phyloP scores from a whole-genome alignment of 2,329 filamentous ascomycete genomes.

The Dendryphion nanum region DNA sequence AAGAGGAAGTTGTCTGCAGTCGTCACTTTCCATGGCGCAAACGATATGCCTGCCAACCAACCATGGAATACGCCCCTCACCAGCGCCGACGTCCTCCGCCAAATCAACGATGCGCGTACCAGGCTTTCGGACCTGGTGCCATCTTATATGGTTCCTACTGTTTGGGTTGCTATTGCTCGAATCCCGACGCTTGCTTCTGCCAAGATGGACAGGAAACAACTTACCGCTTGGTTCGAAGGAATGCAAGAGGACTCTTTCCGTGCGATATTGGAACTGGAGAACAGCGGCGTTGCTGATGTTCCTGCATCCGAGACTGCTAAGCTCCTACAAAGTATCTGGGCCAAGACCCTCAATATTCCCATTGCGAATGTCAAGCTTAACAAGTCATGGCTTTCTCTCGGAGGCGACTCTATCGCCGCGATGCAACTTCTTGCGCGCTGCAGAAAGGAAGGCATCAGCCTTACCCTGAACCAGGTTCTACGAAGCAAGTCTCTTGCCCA shows the following conservation, averaged over 20 bases:
- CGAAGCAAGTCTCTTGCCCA: constrained; percentile 30
- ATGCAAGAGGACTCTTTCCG: constrained; percentile 42
- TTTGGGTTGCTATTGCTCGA: constrained; percentile 39
- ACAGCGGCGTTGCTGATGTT: constrained; percentile 15
- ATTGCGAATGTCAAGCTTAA: constrained; percentile 22
- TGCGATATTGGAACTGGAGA: constrained; percentile 40
- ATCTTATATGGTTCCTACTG: constrained; percentile 30
- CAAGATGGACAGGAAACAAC: constrained; percentile 32
- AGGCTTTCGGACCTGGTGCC: constrained; percentile 24
- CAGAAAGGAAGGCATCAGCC: constrained; percentile 28
- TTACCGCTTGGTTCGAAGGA: constrained; percentile 46
- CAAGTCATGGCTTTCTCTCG: constrained; percentile 32
- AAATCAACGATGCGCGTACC: constrained; percentile 32
- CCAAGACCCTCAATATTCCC: constrained; percentile 41
- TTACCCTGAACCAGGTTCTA: constrained; percentile 32
- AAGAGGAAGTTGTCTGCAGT: constrained; percentile 48
- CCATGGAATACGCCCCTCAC: constrained; percentile 32
- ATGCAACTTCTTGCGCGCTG: constrained; percentile 33
- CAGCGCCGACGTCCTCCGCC: constrained; percentile 22
- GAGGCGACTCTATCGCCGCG: constrained; percentile 33
- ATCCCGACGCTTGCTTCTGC: constrained; percentile 27
- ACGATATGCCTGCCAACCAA: constrained; percentile 14
- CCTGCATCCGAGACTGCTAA: constrained; percentile 11
- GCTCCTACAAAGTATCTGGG: constrained; percentile 39
- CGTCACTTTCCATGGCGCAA: constrained; percentile 33